These are phyloP conservation scores for Salix viminalis DNA, from an alignment of 345 rosid species.

Conservation along the genomic window DNA sequence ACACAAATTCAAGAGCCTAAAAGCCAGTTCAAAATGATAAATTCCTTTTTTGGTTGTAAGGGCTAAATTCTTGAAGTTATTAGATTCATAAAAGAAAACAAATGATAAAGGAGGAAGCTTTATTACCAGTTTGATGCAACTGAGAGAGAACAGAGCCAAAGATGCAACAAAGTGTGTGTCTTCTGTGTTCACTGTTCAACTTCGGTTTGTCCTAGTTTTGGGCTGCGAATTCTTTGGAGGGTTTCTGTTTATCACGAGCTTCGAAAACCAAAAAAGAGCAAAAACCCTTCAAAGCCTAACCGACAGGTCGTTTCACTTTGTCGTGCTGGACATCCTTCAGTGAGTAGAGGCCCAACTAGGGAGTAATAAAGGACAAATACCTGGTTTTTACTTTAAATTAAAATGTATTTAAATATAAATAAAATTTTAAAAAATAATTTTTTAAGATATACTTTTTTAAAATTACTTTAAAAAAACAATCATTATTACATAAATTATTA, in stretches of 20 bases:
- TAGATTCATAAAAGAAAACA: neutral
- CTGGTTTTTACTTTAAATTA: too few relatives aligned
- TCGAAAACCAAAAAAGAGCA: neutral
- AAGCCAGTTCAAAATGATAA: neutral
- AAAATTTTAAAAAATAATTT: too few relatives aligned
- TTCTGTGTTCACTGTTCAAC: neutral
- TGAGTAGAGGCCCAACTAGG: neutral
- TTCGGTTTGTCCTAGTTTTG: neutral
- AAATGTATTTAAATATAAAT: too few relatives aligned
- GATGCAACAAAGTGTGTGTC: neutral
- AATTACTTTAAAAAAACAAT: too few relatives aligned
- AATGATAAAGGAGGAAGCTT: neutral
- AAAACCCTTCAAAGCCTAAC: neutral
- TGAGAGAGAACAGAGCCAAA: neutral
- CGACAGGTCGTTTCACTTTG: neutral
- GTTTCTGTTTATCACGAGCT: neutral
- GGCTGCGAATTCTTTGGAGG: neutral
- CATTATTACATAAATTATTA: neutral
- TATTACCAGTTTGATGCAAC: neutral
- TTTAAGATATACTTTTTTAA: too few relatives aligned
- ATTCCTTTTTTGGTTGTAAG: neutral
- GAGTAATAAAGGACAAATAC: neutral
- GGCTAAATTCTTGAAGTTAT: neutral
- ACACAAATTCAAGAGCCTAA: neutral
- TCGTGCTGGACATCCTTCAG: neutral